Percentiles rank a stretch among this genome's conserved stretches.
Evolutionary conservation across 2,329 filamentous ascomycete genomes (phyloP).

Genomic region (Hawksworthiomyces lignivorus): DNA sequence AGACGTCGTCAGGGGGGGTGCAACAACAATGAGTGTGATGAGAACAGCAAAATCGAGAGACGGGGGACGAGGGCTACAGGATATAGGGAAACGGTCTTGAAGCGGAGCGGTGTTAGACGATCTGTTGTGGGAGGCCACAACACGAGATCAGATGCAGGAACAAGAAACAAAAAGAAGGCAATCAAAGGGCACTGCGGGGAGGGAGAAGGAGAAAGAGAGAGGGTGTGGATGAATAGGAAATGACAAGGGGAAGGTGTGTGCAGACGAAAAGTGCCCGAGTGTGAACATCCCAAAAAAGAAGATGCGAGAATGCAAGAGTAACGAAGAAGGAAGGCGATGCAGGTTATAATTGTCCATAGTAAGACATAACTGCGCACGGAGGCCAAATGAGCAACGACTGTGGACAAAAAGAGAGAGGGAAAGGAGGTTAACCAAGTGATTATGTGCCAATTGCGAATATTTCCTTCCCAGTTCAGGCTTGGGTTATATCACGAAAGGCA

Average conservation of each 20-base stretch:
- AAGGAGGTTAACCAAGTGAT: neutral
- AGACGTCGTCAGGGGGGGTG: neutral
- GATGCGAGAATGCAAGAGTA: too few species aligned
- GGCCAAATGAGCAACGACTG: neutral
- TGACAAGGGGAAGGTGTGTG: conserved; percentile 1
- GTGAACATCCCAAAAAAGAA: too few species aligned
- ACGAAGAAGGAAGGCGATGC: too few species aligned
- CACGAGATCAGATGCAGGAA: conserved; percentile 16
- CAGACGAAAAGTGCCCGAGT: neutral
- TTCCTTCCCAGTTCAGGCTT: conserved; percentile 3
- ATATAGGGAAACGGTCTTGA: neutral
- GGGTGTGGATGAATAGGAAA: conserved; percentile 1
- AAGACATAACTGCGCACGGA: conserved; percentile 3
- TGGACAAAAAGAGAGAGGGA: neutral
- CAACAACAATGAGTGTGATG: neutral
- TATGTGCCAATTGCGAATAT: neutral
- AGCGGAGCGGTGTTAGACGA: neutral
- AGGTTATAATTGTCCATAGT: too few species aligned
- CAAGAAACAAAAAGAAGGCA: conserved; percentile 7
- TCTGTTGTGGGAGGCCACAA: conserved; percentile 8
- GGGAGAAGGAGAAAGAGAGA: neutral
- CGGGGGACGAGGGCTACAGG: neutral
- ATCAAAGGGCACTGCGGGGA: conserved; percentile 1
- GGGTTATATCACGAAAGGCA: neutral
- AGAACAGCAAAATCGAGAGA: neutral